Percentiles rank a stretch among this genome's conserved stretches.
phyloP scores from a whole-genome alignment of 2,329 filamentous ascomycete species.

The Fusarium musae region DNA sequence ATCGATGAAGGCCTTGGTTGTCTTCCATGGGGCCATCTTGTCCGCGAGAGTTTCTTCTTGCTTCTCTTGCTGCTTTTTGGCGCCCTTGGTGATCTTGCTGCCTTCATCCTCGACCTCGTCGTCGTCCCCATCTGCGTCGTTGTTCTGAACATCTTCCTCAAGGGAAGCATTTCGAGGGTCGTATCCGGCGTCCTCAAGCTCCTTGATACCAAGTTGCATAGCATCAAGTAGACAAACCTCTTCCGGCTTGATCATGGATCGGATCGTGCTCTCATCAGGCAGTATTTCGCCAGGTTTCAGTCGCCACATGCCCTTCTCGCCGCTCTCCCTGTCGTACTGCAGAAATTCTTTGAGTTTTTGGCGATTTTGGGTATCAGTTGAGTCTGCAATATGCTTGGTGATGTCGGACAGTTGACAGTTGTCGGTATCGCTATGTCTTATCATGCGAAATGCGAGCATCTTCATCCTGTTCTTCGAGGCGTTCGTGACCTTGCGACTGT shows the following conservation, averaged over 20 bases:
- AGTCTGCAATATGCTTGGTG: slow-evolving; percentile 90
- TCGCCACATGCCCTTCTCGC: slow-evolving; percentile 82
- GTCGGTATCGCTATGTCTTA: slow-evolving; percentile 77
- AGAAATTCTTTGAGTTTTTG: slow-evolving; percentile 98
- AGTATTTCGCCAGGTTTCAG: slow-evolving; percentile 77
- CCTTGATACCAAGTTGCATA: slow-evolving; percentile 94
- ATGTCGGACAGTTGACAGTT: slow-evolving; percentile 83
- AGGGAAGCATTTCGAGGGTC: slow-evolving; percentile 70
- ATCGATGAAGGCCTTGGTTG: slow-evolving; percentile 95
- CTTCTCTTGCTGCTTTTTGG: slow-evolving; percentile 59
- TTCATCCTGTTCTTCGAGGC: slow-evolving; percentile 97
- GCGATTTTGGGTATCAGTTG: slow-evolving; percentile 93
- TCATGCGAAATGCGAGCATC: slow-evolving; percentile 92
- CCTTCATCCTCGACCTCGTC: slow-evolving; percentile 59
- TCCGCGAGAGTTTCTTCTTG: slow-evolving; percentile 80
- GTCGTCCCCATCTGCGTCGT: slow-evolving; percentile 71
- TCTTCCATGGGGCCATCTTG: slow-evolving; percentile 94
- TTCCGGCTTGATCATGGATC: slow-evolving; percentile 92
- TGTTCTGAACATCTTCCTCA: slow-evolving; percentile 72
- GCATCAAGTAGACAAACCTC: slow-evolving; percentile 94
- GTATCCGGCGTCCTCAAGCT: slow-evolving; percentile 91
- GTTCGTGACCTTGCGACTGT: slow-evolving; percentile 94
- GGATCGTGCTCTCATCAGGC: slow-evolving; percentile 83
- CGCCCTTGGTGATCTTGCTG: slow-evolving; percentile 52
- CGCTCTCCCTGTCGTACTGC: slow-evolving; percentile 81